Base-by-base conservation (phyloP, 2,329 filamentous ascomycete genomes). In the Sclerotinia minor region DNA sequence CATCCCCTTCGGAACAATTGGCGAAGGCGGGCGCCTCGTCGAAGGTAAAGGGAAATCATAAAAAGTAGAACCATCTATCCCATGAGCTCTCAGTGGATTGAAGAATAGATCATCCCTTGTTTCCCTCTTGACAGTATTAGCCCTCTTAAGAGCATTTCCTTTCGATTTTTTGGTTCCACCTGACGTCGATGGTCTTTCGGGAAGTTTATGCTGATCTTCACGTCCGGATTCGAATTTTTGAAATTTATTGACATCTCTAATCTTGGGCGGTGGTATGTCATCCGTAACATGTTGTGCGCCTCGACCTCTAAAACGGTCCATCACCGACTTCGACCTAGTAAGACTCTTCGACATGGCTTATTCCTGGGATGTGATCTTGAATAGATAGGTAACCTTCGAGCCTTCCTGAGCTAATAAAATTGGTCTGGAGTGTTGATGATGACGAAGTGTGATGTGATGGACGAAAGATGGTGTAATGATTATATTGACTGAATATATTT, bases 101-200 rank as follows among this genome's bases (percentile, higher is more conserved):
- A 76, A 73, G 69, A 76, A 71, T 21, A 76, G 67, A 64, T 77
- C 75, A 69, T 76, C 75, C 69, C 73, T 72, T 29, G 75, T 77
- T 70, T 74, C 72, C 60, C 71, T 73, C 67, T 72, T 75, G 47
- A 71, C 73, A 21, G 69, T 67, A 45, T 70, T 69, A 13, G 55
- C 55, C 35, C 65, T 67, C 50, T 50, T 64, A n/a, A 67, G 72
- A 57, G 69, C 67, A 65, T 69, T 71, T 24, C 69, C 68, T 47
- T 69, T 69, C 5, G 67, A 69, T 19, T 73, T 70, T 32, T 69
- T 67, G 66, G 72, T 70, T 47, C 74, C 75, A 41, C 70, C 74
- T 17, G 75, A 76, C 21, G 75, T 76, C 29, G 69, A 76, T 54
- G 75, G 74, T 71, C 75, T 71, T 58, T 72, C 71, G 65, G 71